A percentile compares a stretch with the other conserved stretches of the same genome.
phyloP scores from a whole-genome alignment of 345 rosid species.

The Eutrema japonicum region DNA sequence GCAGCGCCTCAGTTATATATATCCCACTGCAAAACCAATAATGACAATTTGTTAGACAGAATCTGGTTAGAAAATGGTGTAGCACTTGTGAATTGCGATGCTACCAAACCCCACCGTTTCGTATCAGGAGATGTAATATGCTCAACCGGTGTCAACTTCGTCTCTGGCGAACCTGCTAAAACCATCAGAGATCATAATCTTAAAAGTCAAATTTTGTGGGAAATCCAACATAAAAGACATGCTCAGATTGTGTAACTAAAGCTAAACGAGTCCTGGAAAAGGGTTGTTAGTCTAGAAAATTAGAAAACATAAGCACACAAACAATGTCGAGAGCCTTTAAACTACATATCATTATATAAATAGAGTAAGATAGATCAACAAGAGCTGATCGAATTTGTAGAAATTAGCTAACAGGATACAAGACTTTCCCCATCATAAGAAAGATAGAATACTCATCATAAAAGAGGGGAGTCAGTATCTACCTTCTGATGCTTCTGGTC shows the following conservation, averaged over 20 bases:
- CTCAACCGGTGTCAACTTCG: constrained; percentile 62
- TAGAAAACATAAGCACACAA: no score
- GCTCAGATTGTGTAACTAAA: no score
- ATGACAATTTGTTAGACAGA: neutral
- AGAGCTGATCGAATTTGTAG: constrained; percentile 1
- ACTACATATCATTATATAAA: constrained; percentile 1
- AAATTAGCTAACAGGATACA: neutral
- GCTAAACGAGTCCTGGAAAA: no score
- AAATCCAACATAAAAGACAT: no score
- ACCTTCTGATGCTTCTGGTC: constrained; percentile 84
- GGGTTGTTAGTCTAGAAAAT: no score
- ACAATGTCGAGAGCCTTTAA: neutral
- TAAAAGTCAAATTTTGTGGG: neutral
- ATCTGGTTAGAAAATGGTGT: constrained; percentile 2
- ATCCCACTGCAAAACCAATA: constrained; percentile 59
- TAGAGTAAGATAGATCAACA: constrained; percentile 19
- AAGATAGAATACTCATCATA: constrained; percentile 12
- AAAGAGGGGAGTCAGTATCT: constrained; percentile 19
- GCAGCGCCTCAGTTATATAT: constrained; percentile 81
- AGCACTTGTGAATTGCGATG: constrained; percentile 2
- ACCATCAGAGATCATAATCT: constrained; percentile 23
- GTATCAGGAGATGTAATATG: constrained; percentile 66
- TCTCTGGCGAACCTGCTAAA: constrained; percentile 66
- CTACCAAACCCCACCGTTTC: constrained; percentile 64
- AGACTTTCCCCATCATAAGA: constrained; percentile 13